Evolutionary conservation across 805 yeast species (phyloP), one percentile per base, ranked within the genome.

Genomic region (Yarrowia alimentaria): DNA sequence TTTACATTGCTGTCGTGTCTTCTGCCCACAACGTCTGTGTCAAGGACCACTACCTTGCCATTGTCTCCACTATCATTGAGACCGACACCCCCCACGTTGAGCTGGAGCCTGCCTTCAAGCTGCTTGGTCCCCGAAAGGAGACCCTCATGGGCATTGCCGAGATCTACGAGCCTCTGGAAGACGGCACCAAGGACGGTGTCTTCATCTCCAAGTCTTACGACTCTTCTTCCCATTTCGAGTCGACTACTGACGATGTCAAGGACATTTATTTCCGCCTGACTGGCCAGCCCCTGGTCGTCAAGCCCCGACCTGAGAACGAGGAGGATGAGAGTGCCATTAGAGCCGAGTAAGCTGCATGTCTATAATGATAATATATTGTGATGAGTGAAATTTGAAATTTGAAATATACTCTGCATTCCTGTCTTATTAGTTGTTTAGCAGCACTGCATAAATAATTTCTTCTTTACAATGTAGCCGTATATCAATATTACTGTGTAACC

Each of bases 231-330:
- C 99, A 93, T 70, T 93, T 93, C 65, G 99, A 93, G 69, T 73
- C 90, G 33, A 85, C 95, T 61, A 93, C 99, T 30, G 98, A 93
- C 66, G 98, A 93, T 67, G 95, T 93, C 60, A 89, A 88, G 69
- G 96, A 91, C 67, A 77, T 93, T 50, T 93, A 93, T 68, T 82
- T 83, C 68, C 80, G 98, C 67, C 83, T 93, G 57, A 85, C 85
- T 25, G 98, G 98, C 45, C 85, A 87, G 66, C 96, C 95, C 14
- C 77, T 93, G 61, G 94, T 85, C 18, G 77, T 90, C 59, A 82
- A 88, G 71, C 78, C 85, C 66, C 81, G 95, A 64, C 74, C 80
- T 37, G 70, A 78, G 21, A 86, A 81, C 54, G 85, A 80, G 31
- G 56, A 54, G 42, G 51, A 47, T 25, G 51, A 47, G 47, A 40